A percentile compares a stretch with the other conserved stretches of the same genome.
phyloP scores from a whole-genome alignment of 176 grass and related monocot genomes.

The Oryza officinalis region DNA sequence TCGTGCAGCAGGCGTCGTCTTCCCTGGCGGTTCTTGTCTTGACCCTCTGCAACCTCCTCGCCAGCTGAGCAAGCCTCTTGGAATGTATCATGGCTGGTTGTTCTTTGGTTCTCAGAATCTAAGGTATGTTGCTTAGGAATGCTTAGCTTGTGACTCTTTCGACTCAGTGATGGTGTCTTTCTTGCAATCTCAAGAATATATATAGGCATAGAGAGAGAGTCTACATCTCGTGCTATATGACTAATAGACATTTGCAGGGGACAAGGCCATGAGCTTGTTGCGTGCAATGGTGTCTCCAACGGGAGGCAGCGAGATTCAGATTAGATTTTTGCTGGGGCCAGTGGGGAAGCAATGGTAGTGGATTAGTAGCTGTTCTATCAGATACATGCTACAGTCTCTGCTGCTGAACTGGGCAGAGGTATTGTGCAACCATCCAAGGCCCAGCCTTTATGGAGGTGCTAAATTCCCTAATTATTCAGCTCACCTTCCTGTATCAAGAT shows the following conservation, averaged over 20 bases:
- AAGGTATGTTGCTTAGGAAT: constrained; percentile 11
- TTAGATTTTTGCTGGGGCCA: constrained; percentile 30
- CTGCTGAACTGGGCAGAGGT: constrained; percentile 15
- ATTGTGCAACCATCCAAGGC: constrained; percentile 6
- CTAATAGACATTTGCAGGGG: constrained; percentile 33
- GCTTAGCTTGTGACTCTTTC: constrained; percentile 19
- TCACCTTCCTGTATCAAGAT: not conserved
- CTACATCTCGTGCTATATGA: not conserved
- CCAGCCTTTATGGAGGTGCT: constrained; percentile 18
- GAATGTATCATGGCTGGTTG: constrained; percentile 33
- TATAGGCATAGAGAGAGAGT: constrained; percentile 3
- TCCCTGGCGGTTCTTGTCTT: not conserved
- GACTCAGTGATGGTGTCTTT: constrained; percentile 1
- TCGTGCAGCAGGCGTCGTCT: constrained; percentile 14
- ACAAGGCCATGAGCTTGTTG: constrained; percentile 40
- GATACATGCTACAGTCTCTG: constrained; percentile 11
- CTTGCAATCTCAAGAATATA: constrained; percentile 32
- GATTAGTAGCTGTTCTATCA: constrained; percentile 16
- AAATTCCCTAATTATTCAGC: not conserved
- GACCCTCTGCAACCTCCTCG: constrained; percentile 36
- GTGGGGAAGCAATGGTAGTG: not conserved
- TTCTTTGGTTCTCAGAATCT: constrained; percentile 24
- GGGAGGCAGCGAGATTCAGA: constrained; percentile 40
- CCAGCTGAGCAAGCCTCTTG: constrained; percentile 41
- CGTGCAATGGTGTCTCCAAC: constrained; percentile 5